Evolutionary conservation across 805 yeast genomes (phyloP).

Genomic region (Starmerella apis): DNA sequence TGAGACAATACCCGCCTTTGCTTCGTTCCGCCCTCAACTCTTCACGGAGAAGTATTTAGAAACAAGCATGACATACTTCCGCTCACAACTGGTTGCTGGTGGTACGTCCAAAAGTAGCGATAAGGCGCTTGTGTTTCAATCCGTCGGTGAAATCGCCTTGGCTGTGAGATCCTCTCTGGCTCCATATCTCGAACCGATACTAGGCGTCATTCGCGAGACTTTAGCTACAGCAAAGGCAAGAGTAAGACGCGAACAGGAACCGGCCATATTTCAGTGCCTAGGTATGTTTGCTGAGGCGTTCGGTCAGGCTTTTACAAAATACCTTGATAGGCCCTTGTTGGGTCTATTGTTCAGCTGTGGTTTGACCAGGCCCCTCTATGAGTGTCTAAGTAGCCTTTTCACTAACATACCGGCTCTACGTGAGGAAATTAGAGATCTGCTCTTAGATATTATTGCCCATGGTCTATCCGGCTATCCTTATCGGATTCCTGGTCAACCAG

Average conservation of each 20-base stretch:
- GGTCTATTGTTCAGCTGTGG: constrained; percentile 75
- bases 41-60: constrained; percentile 78
- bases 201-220: constrained; percentile 74
- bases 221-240: constrained; percentile 46
- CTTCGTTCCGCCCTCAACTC: constrained; percentile 59
- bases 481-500: constrained; percentile 76
- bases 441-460: constrained; percentile 59
- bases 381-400: constrained; percentile 56
- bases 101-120: constrained; percentile 54
- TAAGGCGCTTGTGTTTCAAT: constrained; percentile 59
- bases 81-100: constrained; percentile 47
- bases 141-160: constrained; percentile 75
- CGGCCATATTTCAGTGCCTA: constrained; percentile 78
- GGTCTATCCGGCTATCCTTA: constrained; percentile 74
- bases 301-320: constrained; percentile 87
- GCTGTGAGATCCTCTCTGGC: constrained; percentile 74
- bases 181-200: constrained; percentile 76
- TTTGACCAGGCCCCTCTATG: constrained; percentile 70
- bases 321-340: constrained; percentile 68
- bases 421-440: constrained; percentile 56
- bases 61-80: constrained; percentile 61
- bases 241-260: constrained; percentile 60
- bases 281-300: constrained; percentile 79
- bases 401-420: constrained; percentile 71
- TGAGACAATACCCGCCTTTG: constrained; percentile 68